These are phyloP conservation scores for Lonicera japonica DNA, from an alignment of 129 eudicot genomes.

Conservation along the genomic window DNA sequence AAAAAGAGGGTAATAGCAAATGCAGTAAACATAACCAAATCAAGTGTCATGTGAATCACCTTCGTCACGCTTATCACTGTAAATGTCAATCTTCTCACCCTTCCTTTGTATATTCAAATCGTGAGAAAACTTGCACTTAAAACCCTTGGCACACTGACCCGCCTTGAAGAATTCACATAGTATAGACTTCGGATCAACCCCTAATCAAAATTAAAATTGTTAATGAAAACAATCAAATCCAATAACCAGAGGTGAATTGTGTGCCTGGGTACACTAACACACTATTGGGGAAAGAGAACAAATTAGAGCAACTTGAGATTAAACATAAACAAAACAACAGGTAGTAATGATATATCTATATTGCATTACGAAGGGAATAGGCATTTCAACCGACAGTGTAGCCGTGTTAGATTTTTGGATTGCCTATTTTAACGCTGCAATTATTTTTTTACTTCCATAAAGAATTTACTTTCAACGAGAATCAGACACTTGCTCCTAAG, in stretches of 20 bases:
- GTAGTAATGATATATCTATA: too few species aligned
- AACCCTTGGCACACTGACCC: slow-evolving; percentile 68
- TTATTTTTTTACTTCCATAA: too few species aligned
- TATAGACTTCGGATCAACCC: slow-evolving; percentile 71
- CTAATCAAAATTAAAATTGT: slow-evolving; percentile 21
- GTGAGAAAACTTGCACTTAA: slow-evolving; percentile 67
- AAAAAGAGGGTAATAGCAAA: slow-evolving; percentile 5
- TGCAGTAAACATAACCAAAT: slow-evolving; percentile 1
- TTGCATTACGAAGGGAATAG: too few species aligned
- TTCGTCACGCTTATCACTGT: slow-evolving; percentile 59
- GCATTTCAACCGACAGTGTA: too few species aligned
- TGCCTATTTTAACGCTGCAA: too few species aligned
- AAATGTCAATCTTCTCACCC: slow-evolving; percentile 71
- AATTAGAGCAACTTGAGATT: too few species aligned
- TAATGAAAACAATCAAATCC: slow-evolving; percentile 1
- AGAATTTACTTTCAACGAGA: too few species aligned
- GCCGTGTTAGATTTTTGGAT: too few species aligned
- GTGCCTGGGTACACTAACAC: too few species aligned
- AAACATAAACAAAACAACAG: too few species aligned
- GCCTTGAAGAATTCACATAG: slow-evolving; percentile 59
- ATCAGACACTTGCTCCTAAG: too few species aligned
- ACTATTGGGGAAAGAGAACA: too few species aligned
- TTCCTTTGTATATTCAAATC: slow-evolving; percentile 60
- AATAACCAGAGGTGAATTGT: neutral
- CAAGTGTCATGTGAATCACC: slow-evolving; percentile 18